A percentile compares a stretch with the other conserved stretches of the same genome.
phyloP scores from a whole-genome alignment of 1,284 basidiomycete genomes.

The Dichomitus squalens region DNA sequence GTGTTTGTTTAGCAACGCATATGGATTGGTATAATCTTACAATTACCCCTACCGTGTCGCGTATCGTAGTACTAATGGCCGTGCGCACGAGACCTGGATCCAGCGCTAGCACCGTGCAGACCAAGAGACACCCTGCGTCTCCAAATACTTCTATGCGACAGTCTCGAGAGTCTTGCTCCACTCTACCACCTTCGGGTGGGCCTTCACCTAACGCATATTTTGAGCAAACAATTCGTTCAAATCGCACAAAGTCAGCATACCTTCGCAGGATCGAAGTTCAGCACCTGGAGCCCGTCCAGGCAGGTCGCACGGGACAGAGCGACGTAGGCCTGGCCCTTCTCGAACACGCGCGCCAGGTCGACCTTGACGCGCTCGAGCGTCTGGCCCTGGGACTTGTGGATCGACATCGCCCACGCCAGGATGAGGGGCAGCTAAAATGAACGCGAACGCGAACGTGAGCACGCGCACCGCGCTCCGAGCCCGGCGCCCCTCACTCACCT shows the following conservation, averaged over 20 bases:
- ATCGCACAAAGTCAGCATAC: constrained; percentile 38
- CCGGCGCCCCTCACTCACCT: constrained; percentile 49
- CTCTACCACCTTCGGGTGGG: constrained; percentile 40
- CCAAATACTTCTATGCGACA: constrained; percentile 9
- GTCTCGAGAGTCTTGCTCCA: constrained; percentile 41
- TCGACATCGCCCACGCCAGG: constrained; percentile 90
- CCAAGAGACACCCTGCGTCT: background rate
- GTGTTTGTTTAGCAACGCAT: too few species aligned
- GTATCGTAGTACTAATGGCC: too few species aligned
- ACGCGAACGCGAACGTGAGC: background rate
- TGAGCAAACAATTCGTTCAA: background rate
- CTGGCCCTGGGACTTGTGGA: constrained; percentile 94
- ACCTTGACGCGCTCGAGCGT: constrained; percentile 87
- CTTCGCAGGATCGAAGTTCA: constrained; percentile 76
- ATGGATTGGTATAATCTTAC: too few species aligned
- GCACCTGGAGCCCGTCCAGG: constrained; percentile 81
- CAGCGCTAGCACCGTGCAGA: too few species aligned
- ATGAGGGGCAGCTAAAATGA: constrained; percentile 75
- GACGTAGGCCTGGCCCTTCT: constrained; percentile 92
- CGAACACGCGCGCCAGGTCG: constrained; percentile 81
- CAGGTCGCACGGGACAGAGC: constrained; percentile 91
- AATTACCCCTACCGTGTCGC: too few species aligned
- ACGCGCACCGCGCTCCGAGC: background rate
- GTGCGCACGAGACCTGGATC: too few species aligned
- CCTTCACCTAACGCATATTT: constrained; percentile 34